Conservation (phyloP, 192 early-diverging fungal species). For the Piromyces finnis region DNA sequence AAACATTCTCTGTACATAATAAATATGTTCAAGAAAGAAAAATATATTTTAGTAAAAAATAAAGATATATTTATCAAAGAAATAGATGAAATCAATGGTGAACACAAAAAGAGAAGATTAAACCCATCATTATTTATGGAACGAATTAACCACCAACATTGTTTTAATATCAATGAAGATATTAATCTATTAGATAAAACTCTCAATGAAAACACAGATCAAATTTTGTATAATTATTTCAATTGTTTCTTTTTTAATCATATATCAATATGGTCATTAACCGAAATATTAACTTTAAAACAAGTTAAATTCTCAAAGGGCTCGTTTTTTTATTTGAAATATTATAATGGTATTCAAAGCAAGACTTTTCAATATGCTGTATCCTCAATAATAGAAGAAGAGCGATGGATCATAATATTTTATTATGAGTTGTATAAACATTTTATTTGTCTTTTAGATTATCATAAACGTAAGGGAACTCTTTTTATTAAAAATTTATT, state of each 20-base stretch:
- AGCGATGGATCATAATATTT: background rate
- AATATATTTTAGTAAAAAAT: background rate
- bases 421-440: background rate
- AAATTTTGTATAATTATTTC: background rate
- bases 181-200: background rate
- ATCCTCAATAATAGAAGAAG: background rate
- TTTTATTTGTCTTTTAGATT: background rate
- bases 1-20: background rate
- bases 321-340: background rate
- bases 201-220: background rate
- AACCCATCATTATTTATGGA: background rate
- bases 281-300: background rate
- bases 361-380: background rate
- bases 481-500: background rate
- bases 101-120: background rate
- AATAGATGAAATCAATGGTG: background rate
- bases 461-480: background rate
- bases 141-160: background rate
- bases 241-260: background rate
- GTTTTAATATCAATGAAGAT: background rate
- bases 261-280: background rate
- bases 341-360: background rate
- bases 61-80: background rate
- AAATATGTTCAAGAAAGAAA: background rate
- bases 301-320: background rate